Evolutionary conservation across 495 filamentous ascomycete genomes (phyloP), one percentile per base, ranked within the genome.

Genomic region (Penicillium canescens): DNA sequence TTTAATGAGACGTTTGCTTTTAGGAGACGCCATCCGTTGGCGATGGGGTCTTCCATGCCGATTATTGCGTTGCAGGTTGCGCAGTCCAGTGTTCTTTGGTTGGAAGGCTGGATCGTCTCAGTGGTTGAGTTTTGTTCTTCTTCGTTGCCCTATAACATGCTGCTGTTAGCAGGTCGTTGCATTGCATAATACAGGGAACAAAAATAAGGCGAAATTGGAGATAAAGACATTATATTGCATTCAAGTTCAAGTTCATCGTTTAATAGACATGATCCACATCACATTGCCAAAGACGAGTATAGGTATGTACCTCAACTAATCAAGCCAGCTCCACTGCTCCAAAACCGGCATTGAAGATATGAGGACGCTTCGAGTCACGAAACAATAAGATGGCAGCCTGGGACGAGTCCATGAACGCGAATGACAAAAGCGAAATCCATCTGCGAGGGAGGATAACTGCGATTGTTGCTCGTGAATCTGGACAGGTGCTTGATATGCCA

Each of bases 271-370:
- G 36, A 24, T 18, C n/a, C 26, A 51, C 6, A 20, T 6, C 33
- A n/a, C 14, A 50, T 10, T 31, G 28, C 28, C 12, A 35, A n/a
- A 26, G 20, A 42, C 9, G 34, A 12, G 20, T 42, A 7, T 42
- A 39, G 16, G n/a, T 39, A 85, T 88, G 80, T 89, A 64, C 79
- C 83, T 85, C 83, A 66, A 63, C 26, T 62, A 59, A 70, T 72
- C 71, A 60, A 58, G 60, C 63, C 70, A 78, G 78, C 78, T 79
- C 78, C 80, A 73, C 68, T 50, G 56, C 68, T 78, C 46, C 39
- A 44, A 59, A 58, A 51, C 50, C 54, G 57, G 60, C 65, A 56
- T 47, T 63, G 67, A 68, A 67, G 55, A 33, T 31, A 61, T 66
- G 61, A 63, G 60, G 56, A 46, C 50, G 56, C 62, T 42, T 41